Conservation (phyloP, 768 basidiomycete genomes). For the Leccinum rimulosum region DNA sequence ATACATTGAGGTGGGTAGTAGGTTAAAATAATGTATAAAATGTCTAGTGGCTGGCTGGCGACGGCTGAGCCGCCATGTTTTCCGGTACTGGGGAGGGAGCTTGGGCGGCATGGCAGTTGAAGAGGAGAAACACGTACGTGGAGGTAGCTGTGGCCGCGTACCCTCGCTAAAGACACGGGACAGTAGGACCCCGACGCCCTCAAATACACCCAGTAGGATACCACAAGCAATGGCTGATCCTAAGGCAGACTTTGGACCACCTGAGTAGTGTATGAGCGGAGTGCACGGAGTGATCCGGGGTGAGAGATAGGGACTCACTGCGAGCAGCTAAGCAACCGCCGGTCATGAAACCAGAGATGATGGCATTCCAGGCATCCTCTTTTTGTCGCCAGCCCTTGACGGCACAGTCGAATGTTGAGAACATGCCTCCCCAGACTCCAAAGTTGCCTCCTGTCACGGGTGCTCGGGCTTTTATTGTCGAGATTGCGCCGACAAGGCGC, state of each 20-base stretch:
- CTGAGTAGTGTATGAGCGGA: slow-evolving; percentile 39
- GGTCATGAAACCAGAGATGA: slow-evolving; percentile 97
- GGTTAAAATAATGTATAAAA: slow-evolving; percentile 31
- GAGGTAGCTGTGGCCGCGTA: slow-evolving; percentile 76
- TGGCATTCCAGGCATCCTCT: slow-evolving; percentile 99
- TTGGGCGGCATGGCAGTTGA: slow-evolving; percentile 8
- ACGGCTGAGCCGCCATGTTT: slow-evolving; percentile 49
- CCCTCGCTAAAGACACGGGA: slow-evolving; percentile 85
- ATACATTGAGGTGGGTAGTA: slow-evolving; percentile 37
- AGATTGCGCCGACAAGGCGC: slow-evolving; percentile 88
- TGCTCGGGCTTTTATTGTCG: slow-evolving; percentile 96
- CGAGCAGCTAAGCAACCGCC: slow-evolving; percentile 93
- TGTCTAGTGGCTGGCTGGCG: slow-evolving; percentile 51
- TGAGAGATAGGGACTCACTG: slow-evolving; percentile 55
- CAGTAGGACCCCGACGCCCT: slow-evolving; percentile 92
- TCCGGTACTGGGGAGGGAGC: slow-evolving; percentile 44
- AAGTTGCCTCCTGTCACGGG: slow-evolving; percentile 98
- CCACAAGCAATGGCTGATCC: slow-evolving; percentile 96
- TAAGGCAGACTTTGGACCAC: slow-evolving; percentile 88
- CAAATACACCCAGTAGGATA: slow-evolving; percentile 91
- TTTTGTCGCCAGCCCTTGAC: slow-evolving; percentile 97
- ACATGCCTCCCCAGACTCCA: slow-evolving; percentile 96
- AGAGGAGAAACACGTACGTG: slow-evolving; percentile 48
- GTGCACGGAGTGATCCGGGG: not conserved
- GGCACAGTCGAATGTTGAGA: slow-evolving; percentile 97